Conservation (phyloP, 345 rosid species). For the Pelargonium nanum region DNA sequence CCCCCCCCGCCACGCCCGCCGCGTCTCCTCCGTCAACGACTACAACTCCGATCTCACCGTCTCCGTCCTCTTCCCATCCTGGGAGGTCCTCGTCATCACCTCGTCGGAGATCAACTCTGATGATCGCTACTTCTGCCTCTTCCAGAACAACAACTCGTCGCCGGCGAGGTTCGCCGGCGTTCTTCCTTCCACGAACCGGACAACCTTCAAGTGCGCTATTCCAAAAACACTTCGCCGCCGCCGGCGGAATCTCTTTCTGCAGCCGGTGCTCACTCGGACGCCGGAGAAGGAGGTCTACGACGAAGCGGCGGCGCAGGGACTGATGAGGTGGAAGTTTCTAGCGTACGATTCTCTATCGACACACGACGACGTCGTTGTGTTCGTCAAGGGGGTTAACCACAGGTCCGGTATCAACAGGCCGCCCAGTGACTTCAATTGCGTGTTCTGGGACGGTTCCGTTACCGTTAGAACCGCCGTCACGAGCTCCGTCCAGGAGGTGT, state of each 20-base stretch:
- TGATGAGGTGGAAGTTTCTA: constrained; percentile 41
- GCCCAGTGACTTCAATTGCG: constrained; percentile 43
- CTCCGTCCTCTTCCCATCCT: constrained; percentile 54
- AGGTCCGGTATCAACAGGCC: constrained; percentile 43
- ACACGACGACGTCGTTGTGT: constrained; percentile 56
- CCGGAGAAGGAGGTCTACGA: constrained; percentile 7
- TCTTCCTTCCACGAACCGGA: constrained; percentile 39
- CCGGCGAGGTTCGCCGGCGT: constrained; percentile 41
- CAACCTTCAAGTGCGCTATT: constrained; percentile 44
- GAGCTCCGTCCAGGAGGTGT: constrained; percentile 73
- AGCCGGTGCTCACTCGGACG: constrained; percentile 38
- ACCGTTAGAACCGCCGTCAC: constrained; percentile 50
- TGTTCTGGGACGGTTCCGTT: constrained; percentile 33
- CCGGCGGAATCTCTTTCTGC: constrained; percentile 30
- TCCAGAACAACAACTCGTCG: constrained; percentile 40
- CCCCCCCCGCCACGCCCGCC: neutral
- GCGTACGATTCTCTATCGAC: constrained; percentile 71
- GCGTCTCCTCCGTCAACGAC: constrained; percentile 12
- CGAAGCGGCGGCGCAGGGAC: constrained; percentile 16
- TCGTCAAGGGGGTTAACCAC: constrained; percentile 65
- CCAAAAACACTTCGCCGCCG: constrained; percentile 40
- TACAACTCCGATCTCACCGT: constrained; percentile 16
- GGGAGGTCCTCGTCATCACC: constrained; percentile 57
- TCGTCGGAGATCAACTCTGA: constrained; percentile 14
- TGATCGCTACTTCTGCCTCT: constrained; percentile 31